Conservation (phyloP, 2,329 filamentous ascomycete species). For the Fusarium pilosicola region DNA sequence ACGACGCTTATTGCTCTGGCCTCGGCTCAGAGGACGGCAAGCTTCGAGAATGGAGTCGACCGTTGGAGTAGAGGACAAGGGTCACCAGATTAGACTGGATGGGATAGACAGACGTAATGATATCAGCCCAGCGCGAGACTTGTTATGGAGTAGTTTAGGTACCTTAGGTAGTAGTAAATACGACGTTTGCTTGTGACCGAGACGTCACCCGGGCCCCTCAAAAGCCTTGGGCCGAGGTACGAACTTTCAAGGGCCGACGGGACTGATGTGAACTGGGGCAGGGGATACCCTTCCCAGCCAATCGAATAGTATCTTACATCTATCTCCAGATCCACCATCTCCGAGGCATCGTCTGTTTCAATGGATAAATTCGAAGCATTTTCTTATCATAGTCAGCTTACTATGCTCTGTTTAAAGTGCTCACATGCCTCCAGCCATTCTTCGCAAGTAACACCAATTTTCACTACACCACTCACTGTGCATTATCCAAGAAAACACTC, state of each 20-base stretch:
- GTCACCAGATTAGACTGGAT: background rate
- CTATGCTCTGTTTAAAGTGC: background rate
- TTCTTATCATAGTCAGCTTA: background rate
- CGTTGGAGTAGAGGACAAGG: background rate
- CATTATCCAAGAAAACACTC: too few relatives aligned
- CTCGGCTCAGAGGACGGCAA: constrained; percentile 30
- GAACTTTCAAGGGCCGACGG: constrained; percentile 23
- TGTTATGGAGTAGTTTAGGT: background rate
- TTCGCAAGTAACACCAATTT: background rate
- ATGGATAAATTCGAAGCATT: background rate
- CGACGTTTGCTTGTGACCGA: constrained; percentile 35
- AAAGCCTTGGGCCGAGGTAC: constrained; percentile 44
- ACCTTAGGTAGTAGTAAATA: background rate
- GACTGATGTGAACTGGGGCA: background rate
- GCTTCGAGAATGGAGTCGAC: constrained; percentile 9
- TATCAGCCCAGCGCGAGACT: background rate
- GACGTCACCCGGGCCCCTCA: constrained; percentile 39
- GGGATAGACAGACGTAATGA: background rate
- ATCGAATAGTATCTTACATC: background rate
- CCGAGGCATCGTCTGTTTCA: constrained; percentile 13
- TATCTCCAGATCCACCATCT: constrained; percentile 6
- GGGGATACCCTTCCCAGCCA: background rate
- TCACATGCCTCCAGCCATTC: background rate
- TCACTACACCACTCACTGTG: background rate
- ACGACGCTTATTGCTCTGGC: constrained; percentile 29